Conservation (phyloP, 306 rosid species). For the Nissolia schottii region DNA sequence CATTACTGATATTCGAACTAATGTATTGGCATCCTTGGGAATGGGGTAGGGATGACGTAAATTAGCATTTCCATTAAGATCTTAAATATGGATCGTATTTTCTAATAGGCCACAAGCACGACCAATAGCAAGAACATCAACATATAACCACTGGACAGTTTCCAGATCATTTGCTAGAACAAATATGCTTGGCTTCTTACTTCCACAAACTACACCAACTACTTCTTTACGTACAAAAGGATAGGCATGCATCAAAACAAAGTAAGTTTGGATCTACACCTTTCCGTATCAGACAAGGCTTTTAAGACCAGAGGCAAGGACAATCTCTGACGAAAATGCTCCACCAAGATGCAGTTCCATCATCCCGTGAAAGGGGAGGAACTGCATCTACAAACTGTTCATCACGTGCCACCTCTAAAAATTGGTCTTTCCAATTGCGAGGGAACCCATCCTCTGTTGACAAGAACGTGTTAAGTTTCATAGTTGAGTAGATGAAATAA, state of each 20-base stretch:
- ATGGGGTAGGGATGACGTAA: constrained; percentile 82
- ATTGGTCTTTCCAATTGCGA: constrained; percentile 74
- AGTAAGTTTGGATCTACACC: constrained; percentile 3
- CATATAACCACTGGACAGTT: constrained; percentile 81
- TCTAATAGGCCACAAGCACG: constrained; percentile 62
- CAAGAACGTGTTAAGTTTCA: constrained; percentile 55
- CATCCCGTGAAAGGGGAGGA: constrained; percentile 32
- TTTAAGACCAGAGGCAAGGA: not conserved
- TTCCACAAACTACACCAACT: constrained; percentile 77
- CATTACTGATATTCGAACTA: constrained; percentile 81
- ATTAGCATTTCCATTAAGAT: constrained; percentile 60
- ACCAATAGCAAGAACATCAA: constrained; percentile 84
- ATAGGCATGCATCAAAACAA: constrained; percentile 27
- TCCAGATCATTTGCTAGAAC: constrained; percentile 87
- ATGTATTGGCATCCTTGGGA: constrained; percentile 71
- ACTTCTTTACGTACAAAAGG: constrained; percentile 48
- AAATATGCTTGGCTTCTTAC: constrained; percentile 92
- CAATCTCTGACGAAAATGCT: constrained; percentile 79
- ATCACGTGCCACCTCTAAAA: constrained; percentile 34
- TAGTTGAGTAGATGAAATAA: constrained; percentile 62
- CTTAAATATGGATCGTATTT: constrained; percentile 62
- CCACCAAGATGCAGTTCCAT: constrained; percentile 74
- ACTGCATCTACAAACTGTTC: constrained; percentile 31
- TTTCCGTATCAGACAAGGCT: constrained; percentile 6
- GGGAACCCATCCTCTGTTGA: constrained; percentile 98